Evolutionary conservation across 164 flowering plant species (phyloP).

Genomic region (Magnolia officinalis): DNA sequence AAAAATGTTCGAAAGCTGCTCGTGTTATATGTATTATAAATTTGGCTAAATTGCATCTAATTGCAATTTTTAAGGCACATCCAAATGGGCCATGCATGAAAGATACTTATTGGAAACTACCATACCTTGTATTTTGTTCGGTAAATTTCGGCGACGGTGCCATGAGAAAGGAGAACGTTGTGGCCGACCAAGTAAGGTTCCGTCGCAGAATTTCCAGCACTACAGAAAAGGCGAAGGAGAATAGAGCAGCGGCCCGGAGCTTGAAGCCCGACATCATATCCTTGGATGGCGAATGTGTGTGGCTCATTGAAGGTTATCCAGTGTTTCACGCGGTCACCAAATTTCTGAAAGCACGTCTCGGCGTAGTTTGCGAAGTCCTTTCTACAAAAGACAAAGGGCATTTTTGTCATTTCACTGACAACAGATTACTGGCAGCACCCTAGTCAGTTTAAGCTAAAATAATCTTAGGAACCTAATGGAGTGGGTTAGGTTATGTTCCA

Average conservation of each 20-base stretch:
- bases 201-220: conserved; percentile 75
- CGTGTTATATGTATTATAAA: background rate
- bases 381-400: conserved; percentile 31
- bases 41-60: background rate
- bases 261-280: conserved; percentile 77
- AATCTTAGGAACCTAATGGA: too few relatives aligned
- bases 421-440: background rate
- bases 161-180: conserved; percentile 74
- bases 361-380: conserved; percentile 72
- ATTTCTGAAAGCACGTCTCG: conserved; percentile 73
- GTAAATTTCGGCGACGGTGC: conserved; percentile 52
- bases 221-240: conserved; percentile 49
- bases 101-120: background rate
- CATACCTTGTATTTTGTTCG: conserved; percentile 68
- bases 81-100: background rate
- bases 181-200: conserved; percentile 91
- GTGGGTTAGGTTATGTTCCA: too few relatives aligned
- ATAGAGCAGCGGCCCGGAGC: conserved; percentile 92
- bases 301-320: conserved; percentile 99
- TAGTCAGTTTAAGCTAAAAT: too few relatives aligned
- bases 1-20: background rate
- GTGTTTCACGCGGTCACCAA: conserved; percentile 89
- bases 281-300: conserved; percentile 67
- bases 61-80: background rate
- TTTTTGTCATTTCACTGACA: background rate